Conservation (phyloP, 2,329 filamentous ascomycete species). For the Didymella keratinophila region DNA sequence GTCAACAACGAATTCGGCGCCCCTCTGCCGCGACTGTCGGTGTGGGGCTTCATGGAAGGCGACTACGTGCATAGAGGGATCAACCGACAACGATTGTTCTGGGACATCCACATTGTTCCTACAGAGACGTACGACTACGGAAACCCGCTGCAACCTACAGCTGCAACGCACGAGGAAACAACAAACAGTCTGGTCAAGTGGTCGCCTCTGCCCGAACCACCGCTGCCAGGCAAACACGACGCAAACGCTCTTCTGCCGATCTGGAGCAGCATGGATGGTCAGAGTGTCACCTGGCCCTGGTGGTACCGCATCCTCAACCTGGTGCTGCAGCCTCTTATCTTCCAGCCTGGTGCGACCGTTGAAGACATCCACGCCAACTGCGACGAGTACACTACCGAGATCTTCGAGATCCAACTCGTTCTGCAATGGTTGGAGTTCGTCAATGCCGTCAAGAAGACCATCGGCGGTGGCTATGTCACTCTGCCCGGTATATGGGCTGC, state of each 20-base stretch:
- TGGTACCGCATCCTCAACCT: constrained; percentile 72
- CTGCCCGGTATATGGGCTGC: constrained; percentile 40
- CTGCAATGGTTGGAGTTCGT: constrained; percentile 42
- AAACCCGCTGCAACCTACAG: constrained; percentile 56
- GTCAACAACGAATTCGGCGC: constrained; percentile 57
- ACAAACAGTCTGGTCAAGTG: constrained; percentile 24
- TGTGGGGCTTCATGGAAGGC: constrained; percentile 74
- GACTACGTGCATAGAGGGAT: constrained; percentile 76
- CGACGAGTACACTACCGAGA: constrained; percentile 35
- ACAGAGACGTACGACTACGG: constrained; percentile 67
- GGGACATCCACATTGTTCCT: constrained; percentile 67
- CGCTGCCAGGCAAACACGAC: constrained; percentile 38
- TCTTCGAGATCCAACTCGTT: constrained; percentile 46
- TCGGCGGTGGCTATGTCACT: constrained; percentile 34
- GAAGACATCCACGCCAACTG: constrained; percentile 59
- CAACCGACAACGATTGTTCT: constrained; percentile 70
- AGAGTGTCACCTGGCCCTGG: constrained; percentile 61
- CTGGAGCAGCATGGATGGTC: constrained; percentile 75
- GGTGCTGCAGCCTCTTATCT: constrained; percentile 69
- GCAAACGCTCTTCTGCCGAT: constrained; percentile 66
- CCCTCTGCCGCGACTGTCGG: constrained; percentile 55
- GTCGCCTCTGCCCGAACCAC: constrained; percentile 36
- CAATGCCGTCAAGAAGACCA: constrained; percentile 32
- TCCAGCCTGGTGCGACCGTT: constrained; percentile 65
- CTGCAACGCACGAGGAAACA: constrained; percentile 42